These are phyloP conservation scores for Pichia sp. DNA, from an alignment of 1,139 yeast genomes.

Conservation along the genomic window DNA sequence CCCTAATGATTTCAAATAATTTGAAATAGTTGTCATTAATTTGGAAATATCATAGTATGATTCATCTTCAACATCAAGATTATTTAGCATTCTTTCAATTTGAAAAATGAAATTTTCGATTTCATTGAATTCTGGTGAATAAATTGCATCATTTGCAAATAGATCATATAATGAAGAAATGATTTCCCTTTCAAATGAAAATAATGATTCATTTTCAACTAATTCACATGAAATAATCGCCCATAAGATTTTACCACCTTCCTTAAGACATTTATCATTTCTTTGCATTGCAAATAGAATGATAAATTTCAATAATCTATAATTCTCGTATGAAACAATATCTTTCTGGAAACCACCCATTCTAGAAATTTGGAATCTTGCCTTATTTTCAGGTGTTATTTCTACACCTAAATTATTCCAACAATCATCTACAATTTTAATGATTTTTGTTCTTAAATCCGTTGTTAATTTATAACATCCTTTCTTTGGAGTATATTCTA, in stretches of 20 bases:
- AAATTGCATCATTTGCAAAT: slow-evolving; percentile 45
- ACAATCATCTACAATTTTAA: slow-evolving; percentile 47
- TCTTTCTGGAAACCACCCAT: slow-evolving; percentile 72
- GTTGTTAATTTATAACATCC: slow-evolving; percentile 63
- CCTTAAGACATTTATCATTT: slow-evolving; percentile 53
- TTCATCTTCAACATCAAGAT: slow-evolving; percentile 62
- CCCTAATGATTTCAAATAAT: slow-evolving; percentile 58
- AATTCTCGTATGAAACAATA: slow-evolving; percentile 46
- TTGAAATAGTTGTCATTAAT: slow-evolving; percentile 52
- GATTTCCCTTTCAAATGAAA: slow-evolving; percentile 59
- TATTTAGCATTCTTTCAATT: slow-evolving; percentile 38
- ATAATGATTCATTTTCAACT: slow-evolving; percentile 41
- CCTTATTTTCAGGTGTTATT: slow-evolving; percentile 50
- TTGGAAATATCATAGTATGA: slow-evolving; percentile 48
- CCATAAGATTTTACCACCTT: slow-evolving; percentile 68
- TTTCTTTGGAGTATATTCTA: slow-evolving; percentile 66
- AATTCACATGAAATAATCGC: slow-evolving; percentile 63
- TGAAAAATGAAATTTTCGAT: slow-evolving; percentile 48
- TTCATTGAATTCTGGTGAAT: slow-evolving; percentile 51
- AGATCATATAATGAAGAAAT: slow-evolving; percentile 58
- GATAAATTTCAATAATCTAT: slow-evolving; percentile 57
- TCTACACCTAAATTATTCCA: slow-evolving; percentile 78
- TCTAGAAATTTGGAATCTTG: slow-evolving; percentile 54
- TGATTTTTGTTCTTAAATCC: slow-evolving; percentile 56
- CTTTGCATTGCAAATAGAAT: slow-evolving; percentile 66